Base-by-base conservation (phyloP, 2,329 filamentous ascomycete genomes). In the Pyrenochaeta sp. region DNA sequence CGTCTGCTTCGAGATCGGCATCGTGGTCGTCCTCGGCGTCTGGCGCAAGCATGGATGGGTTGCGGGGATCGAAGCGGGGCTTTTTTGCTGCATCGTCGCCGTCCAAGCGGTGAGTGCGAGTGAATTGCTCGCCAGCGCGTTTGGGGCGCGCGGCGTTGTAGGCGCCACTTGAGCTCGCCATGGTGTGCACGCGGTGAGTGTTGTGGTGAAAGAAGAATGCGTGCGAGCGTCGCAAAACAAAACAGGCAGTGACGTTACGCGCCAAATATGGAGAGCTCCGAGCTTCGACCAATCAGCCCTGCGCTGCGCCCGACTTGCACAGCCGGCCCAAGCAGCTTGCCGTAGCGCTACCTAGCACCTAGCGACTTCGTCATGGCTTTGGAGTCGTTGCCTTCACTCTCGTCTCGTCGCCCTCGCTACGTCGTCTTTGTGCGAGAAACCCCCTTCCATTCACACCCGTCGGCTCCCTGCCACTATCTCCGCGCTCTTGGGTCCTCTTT, bases 31-130 rank as follows among this genome's bases (percentile, higher is more conserved):
- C 87, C 2, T 82, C 81, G 2, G 85, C 88, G 67, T 95, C 90
- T 1, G 92, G 86, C 2, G 90, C 93, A 4, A 99, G 83, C 1
- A 89, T 91, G 11, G 92, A 96, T 3, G 94, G 94, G 68, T 99
- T 97, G 55, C 94, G 90, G 39, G 94, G 78, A 71, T 99, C 94
- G 73, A 99, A 99, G 64, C 89, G 90, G 46, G 90, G 88, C 66
- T 91, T 92, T 70, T 95, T 95, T 38, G 77, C 69, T 2, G 77
- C 72, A 1, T 80, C 77, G 37, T 74, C 71, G 35, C 75, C 72
- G 40, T 85, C 81, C 55, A 81, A 76, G 63, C 89, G 86, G 68
- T 93, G 85, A 13, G 84, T 85, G 44, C 89, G 86, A 30, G 87
- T 85, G 67, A 89, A 95, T 60, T 86, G 84, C 74, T 96, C 91